Evolutionary conservation across 768 basidiomycete genomes (phyloP), one percentile per base, ranked within the genome.

Genomic region (Mycena haematopus): DNA sequence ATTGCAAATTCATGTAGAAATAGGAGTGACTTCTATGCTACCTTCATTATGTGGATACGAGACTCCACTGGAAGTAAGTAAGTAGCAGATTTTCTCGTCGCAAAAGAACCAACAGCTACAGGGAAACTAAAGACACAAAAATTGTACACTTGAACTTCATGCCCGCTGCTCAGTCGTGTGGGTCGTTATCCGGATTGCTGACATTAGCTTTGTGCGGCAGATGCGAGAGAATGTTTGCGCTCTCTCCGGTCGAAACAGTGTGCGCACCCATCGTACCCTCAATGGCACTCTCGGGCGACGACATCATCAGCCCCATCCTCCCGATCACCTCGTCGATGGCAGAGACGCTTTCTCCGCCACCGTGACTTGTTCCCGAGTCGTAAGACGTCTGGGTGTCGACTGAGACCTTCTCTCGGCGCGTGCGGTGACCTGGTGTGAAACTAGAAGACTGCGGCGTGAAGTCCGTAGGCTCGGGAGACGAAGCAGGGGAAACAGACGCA

Each of bases 301-400:
- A 14, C 45, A 59, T 45, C 13, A 38, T 65, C 33, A 71, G 33
- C 8, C 67, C 68, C 68, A 72, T 69, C 17, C 70, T 66, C 35
- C 53, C 62, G 19, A 72, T 59, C 21, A 73, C 62, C 24, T 72
- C 72, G 33, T 69, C 72, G 45, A 73, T 69, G 1, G 60, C 65
- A 22, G 69, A 67, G 22, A 69, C 58, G 53, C 67, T 70, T 31
- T 4, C 29, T 4, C 29, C 29, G 29, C 29, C 9, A 11, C 61
- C 65, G 58, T 58, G 60, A 29, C 52, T 64, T 24, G 65, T 51
- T 21, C 57, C 68, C 6, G 74, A 74, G 24, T 73, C 70, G 31
- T 69, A 63, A 6, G 78, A 75, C 33, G 68, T 71, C 19, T 73
- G 56, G 6, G 78, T 73, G 65, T 78, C 78, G 4, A 72, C 70